Conservation (phyloP, 164 flowering plant species). For the Cinnamomum chago region DNA sequence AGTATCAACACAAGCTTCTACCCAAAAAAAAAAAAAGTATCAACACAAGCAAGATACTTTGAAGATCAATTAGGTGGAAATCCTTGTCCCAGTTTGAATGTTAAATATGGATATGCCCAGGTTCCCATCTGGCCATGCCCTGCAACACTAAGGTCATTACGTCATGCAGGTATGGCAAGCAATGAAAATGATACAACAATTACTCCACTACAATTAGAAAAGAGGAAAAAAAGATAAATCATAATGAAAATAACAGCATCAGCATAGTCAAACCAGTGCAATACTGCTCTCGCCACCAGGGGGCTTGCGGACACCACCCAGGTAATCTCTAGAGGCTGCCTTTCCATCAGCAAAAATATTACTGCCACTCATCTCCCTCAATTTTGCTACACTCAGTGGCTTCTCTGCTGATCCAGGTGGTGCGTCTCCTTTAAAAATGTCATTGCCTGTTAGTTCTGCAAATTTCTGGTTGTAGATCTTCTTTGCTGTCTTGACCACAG, state of each 20-base stretch:
- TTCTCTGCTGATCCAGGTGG: constrained; percentile 78
- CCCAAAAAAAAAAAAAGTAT: too few species aligned
- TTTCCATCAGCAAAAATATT: constrained; percentile 92
- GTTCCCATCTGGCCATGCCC: background rate
- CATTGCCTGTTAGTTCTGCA: constrained; percentile 77
- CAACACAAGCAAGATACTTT: background rate
- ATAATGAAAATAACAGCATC: constrained; percentile 10
- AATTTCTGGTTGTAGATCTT: constrained; percentile 80
- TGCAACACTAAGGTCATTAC: background rate
- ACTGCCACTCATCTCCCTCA: constrained; percentile 85
- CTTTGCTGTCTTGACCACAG: constrained; percentile 66
- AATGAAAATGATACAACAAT: background rate
- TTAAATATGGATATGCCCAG: background rate
- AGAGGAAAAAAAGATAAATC: background rate
- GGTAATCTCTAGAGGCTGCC: constrained; percentile 61
- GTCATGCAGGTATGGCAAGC: constrained; percentile 7
- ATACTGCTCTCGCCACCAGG: constrained; percentile 99
- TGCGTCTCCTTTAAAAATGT: constrained; percentile 81
- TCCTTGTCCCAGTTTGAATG: background rate
- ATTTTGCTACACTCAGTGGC: constrained; percentile 72
- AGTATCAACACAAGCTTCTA: background rate
- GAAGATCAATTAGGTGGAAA: background rate
- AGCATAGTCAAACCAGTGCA: constrained; percentile 60
- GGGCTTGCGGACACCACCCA: constrained; percentile 95
- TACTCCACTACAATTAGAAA: constrained; percentile 2